phyloP scores from a whole-genome alignment of 2,329 filamentous ascomycete genomes.

The Pseudogymnoascus verrucosus region DNA sequence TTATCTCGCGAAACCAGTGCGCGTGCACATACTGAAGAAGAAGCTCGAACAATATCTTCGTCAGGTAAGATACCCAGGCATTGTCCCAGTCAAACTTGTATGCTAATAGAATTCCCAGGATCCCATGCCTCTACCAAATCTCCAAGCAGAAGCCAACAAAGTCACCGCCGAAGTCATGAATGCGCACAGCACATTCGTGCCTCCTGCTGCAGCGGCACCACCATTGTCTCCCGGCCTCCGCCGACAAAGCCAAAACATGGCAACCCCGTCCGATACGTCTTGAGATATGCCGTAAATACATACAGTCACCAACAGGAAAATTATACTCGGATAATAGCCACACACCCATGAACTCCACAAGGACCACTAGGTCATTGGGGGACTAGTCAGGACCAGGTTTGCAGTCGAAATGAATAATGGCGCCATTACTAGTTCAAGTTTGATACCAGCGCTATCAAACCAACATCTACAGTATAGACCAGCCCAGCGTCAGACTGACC shows the following conservation, averaged over 20 bases:
- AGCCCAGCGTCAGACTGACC: neutral
- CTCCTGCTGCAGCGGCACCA: slow-evolving; percentile 11
- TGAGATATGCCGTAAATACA: neutral
- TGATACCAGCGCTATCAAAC: neutral
- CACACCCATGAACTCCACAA: neutral
- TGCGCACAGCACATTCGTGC: slow-evolving; percentile 13
- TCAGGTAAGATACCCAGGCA: slow-evolving; percentile 18
- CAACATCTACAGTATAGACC: neutral
- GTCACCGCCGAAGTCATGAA: slow-evolving; percentile 19
- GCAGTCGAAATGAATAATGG: neutral
- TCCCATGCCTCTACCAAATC: slow-evolving; percentile 18
- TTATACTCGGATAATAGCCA: neutral
- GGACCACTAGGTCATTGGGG: neutral
- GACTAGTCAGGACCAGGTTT: neutral
- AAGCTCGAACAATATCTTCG: slow-evolving; percentile 65
- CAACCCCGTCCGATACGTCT: neutral
- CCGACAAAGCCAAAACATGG: slow-evolving; percentile 1
- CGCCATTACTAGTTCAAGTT: neutral
- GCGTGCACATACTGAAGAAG: slow-evolving; percentile 74
- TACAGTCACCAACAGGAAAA: neutral
- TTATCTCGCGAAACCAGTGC: slow-evolving; percentile 91
- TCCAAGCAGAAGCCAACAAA: slow-evolving; percentile 21
- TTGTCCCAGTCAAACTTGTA: neutral
- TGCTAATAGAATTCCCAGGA: slow-evolving; percentile 11
- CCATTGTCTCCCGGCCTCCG: neutral